phyloP scores from a whole-genome alignment of 2,329 filamentous ascomycete genomes.

The Neofusicoccum laricinum region DNA sequence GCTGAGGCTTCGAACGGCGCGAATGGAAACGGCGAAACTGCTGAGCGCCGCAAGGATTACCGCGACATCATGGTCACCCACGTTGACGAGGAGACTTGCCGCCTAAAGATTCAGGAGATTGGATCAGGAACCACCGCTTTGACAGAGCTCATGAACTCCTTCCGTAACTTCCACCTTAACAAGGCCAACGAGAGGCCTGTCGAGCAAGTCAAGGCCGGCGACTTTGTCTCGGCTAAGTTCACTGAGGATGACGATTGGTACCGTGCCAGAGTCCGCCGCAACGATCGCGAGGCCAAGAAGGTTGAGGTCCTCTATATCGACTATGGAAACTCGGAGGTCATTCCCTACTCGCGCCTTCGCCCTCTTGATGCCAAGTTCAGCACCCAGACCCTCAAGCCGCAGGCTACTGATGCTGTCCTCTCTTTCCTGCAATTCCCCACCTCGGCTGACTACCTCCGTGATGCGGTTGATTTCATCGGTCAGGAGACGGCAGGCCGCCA shows the following conservation, averaged over 20 bases:
- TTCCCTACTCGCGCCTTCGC: constrained; percentile 80
- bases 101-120: constrained; percentile 87
- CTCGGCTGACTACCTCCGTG: constrained; percentile 75
- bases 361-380: constrained; percentile 82
- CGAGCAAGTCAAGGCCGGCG: constrained; percentile 80
- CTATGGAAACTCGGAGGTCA: constrained; percentile 89
- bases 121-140: constrained; percentile 82
- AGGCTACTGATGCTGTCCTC: constrained; percentile 82
- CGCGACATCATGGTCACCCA: constrained; percentile 91
- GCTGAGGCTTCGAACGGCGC: constrained; percentile 45
- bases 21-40: constrained; percentile 52
- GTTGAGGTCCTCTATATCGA: constrained; percentile 93
- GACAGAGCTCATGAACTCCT: constrained; percentile 83
- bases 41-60: constrained; percentile 78
- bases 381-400: constrained; percentile 69
- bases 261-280: constrained; percentile 82
- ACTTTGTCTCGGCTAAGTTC: constrained; percentile 89
- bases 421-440: constrained; percentile 87
- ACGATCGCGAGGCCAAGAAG: constrained; percentile 82
- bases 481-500: constrained; percentile 72
- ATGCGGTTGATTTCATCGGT: constrained; percentile 72
- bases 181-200: constrained; percentile 74
- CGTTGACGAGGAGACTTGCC: constrained; percentile 73
- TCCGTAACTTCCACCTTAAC: constrained; percentile 86
- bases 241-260: constrained; percentile 91